Evolutionary conservation across 1,284 basidiomycete species (phyloP).

Genomic region (Flammula alnicola): DNA sequence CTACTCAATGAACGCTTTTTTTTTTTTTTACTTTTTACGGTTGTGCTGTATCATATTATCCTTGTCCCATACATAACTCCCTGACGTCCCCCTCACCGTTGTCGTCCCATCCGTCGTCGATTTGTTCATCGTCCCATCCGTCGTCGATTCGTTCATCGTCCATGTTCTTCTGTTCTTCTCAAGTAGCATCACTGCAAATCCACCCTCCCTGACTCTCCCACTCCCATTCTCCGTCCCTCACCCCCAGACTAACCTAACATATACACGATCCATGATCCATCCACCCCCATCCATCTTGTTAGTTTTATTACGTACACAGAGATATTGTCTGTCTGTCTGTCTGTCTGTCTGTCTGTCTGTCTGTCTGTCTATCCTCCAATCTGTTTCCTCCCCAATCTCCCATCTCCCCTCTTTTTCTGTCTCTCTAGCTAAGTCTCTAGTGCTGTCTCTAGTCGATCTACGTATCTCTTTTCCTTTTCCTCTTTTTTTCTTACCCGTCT

Average conservation of each 20-base stretch:
- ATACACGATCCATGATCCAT: background rate
- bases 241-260: conserved; percentile 3
- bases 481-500: no score
- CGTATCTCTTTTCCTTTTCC: no score
- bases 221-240: background rate
- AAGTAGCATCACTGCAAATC: conserved; percentile 5
- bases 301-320: conserved; percentile 9
- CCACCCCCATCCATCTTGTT: conserved; percentile 9
- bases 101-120: background rate
- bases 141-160: background rate
- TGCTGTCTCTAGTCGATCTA: conserved; percentile 11
- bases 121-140: background rate
- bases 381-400: background rate
- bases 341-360: background rate
- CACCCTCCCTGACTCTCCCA: conserved; percentile 1
- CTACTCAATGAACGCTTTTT: conserved; percentile 12
- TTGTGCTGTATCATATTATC: conserved; percentile 11
- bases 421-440: conserved; percentile 2
- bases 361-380: conserved; percentile 2
- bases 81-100: background rate
- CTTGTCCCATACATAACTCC: conserved; percentile 2
- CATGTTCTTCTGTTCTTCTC: background rate
- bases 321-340: conserved; percentile 9
- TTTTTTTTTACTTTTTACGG: conserved; percentile 15
- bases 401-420: background rate